Evolutionary conservation across 2,329 filamentous ascomycete genomes (phyloP).

Genomic region (Ascochyta koolunga): DNA sequence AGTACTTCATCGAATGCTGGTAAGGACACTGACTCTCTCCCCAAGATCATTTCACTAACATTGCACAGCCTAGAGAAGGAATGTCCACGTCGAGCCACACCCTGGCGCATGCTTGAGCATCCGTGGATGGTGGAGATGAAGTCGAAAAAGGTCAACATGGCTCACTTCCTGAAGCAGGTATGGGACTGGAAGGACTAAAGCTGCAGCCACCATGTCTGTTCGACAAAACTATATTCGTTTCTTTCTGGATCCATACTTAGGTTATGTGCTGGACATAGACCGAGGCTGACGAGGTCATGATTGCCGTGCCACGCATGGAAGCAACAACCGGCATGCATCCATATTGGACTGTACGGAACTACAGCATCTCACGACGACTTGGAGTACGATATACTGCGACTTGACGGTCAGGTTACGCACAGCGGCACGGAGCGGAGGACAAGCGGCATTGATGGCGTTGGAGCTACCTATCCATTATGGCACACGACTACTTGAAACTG

Average conservation of each 20-base stretch:
- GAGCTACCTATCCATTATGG: conserved; percentile 26
- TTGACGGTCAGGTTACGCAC: conserved; percentile 6
- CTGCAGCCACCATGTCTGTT: conserved; percentile 5
- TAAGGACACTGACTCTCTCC: conserved; percentile 58
- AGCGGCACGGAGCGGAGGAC: conserved; percentile 15
- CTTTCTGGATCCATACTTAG: conserved; percentile 31
- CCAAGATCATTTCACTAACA: conserved; percentile 27
- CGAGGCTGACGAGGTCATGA: conserved; percentile 22
- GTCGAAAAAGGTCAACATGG: conserved; percentile 96
- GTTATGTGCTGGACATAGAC: conserved; percentile 47
- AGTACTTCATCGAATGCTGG: conserved; percentile 99
- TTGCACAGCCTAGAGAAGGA: conserved; percentile 85
- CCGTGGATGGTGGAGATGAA: conserved; percentile 99
- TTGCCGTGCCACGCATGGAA: background rate
- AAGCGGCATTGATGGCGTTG: conserved; percentile 43
- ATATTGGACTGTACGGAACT: background rate
- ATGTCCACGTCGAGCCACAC: conserved; percentile 81
- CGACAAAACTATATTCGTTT: conserved; percentile 20
- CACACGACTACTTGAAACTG: conserved; percentile 24
- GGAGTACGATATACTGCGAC: conserved; percentile 5
- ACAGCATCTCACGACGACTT: conserved; percentile 4
- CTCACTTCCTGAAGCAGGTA: conserved; percentile 88
- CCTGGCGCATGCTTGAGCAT: conserved; percentile 98
- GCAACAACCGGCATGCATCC: background rate
- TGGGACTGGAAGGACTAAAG: conserved; percentile 88